Percentiles rank a stretch among this genome's conserved stretches.
phyloP scores from a whole-genome alignment of 495 filamentous ascomycete species.

The Penicillium steckii region DNA sequence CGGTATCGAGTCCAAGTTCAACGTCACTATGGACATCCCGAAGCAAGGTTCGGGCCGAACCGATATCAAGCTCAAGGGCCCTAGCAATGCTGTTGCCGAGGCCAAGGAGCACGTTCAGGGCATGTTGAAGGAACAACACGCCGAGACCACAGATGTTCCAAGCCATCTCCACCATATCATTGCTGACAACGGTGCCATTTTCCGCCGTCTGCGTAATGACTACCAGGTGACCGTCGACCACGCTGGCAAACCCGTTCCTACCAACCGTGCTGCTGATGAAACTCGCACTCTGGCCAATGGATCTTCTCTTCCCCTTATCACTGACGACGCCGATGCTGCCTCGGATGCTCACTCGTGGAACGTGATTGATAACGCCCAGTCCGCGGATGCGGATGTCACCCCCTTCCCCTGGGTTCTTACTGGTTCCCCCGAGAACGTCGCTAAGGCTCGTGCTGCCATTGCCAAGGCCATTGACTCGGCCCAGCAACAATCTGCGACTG shows the following conservation, averaged over 20 bases:
- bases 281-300: slow-evolving; percentile 46
- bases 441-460: slow-evolving; percentile 72
- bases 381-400: slow-evolving; percentile 30
- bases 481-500: slow-evolving; percentile 66
- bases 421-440: slow-evolving; percentile 71
- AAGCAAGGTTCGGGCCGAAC: slow-evolving; percentile 67
- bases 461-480: slow-evolving; percentile 70
- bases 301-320: slow-evolving; percentile 77
- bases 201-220: slow-evolving; percentile 80
- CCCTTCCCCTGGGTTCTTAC: slow-evolving; percentile 89
- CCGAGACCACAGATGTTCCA: slow-evolving; percentile 82
- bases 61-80: slow-evolving; percentile 79
- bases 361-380: slow-evolving; percentile 56
- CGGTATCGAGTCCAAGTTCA: slow-evolving; percentile 84
- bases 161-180: slow-evolving; percentile 76
- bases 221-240: slow-evolving; percentile 88
- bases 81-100: slow-evolving; percentile 72
- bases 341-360: slow-evolving; percentile 76
- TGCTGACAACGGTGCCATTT: slow-evolving; percentile 87
- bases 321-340: slow-evolving; percentile 66
- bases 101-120: slow-evolving; percentile 80
- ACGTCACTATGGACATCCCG: slow-evolving; percentile 85
- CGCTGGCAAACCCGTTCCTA: slow-evolving; percentile 69
- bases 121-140: slow-evolving; percentile 81
- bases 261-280: slow-evolving; percentile 53